Evolutionary conservation across 2,329 filamentous ascomycete species (phyloP).

Genomic region (Cladophialophora psammophila): DNA sequence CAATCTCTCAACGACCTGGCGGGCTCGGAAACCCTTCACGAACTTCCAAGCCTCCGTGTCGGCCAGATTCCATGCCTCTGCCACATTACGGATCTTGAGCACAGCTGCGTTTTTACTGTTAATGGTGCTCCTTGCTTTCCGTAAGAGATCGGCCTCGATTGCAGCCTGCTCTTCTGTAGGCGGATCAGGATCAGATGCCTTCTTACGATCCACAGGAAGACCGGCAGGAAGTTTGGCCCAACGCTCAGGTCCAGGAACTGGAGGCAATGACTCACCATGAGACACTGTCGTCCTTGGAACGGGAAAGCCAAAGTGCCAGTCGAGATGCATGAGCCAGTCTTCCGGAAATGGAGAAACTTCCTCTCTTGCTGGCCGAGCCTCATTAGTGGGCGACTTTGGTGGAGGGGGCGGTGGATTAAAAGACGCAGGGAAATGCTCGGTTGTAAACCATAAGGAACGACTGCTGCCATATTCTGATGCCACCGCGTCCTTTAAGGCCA

Average conservation of each 20-base stretch:
- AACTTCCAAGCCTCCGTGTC: constrained; percentile 72
- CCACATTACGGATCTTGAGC: constrained; percentile 52
- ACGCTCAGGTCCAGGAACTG: constrained; percentile 65
- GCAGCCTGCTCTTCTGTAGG: constrained; percentile 49
- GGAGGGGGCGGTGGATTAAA: constrained; percentile 37
- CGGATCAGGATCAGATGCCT: constrained; percentile 48
- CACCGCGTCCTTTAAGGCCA: constrained; percentile 81
- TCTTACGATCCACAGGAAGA: constrained; percentile 47
- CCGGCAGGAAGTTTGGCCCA: constrained; percentile 55
- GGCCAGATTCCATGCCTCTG: constrained; percentile 65
- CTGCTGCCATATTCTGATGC: constrained; percentile 70
- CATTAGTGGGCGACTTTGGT: constrained; percentile 42
- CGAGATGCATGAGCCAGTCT: constrained; percentile 66
- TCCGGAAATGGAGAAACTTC: constrained; percentile 55
- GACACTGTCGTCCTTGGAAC: constrained; percentile 65
- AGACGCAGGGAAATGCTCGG: constrained; percentile 62
- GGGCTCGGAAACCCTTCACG: constrained; percentile 65
- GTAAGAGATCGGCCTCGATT: constrained; percentile 57
- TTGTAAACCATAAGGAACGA: constrained; percentile 80
- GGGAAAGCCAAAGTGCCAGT: constrained; percentile 89
- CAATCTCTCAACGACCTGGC: constrained; percentile 63
- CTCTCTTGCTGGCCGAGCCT: constrained; percentile 37
- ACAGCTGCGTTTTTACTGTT: constrained; percentile 49
- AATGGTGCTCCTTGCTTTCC: constrained; percentile 58
- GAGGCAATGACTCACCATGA: constrained; percentile 65